Evolutionary conservation across 2,329 filamentous ascomycete genomes (phyloP).

Genomic region (Paecilomyces dactylethromorphus): DNA sequence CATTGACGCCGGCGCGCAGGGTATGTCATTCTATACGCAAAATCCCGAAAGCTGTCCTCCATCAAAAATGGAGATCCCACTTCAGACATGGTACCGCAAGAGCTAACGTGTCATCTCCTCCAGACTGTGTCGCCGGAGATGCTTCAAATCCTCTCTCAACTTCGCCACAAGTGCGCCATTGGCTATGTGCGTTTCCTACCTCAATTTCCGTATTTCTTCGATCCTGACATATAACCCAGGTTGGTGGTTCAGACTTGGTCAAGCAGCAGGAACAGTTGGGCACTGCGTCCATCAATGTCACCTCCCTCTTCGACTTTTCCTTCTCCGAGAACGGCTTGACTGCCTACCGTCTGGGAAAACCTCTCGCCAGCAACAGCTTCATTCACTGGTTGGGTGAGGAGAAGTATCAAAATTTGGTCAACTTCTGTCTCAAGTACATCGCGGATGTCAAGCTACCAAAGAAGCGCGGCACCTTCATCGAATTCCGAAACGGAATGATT

Average conservation of each 20-base stretch:
- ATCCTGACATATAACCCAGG: slow-evolving; percentile 23
- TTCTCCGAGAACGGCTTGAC: slow-evolving; percentile 96
- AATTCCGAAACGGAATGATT: slow-evolving; percentile 62
- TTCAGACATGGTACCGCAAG: background rate
- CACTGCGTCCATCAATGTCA: slow-evolving; percentile 61
- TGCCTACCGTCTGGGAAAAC: slow-evolving; percentile 74
- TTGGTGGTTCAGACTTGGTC: slow-evolving; percentile 82
- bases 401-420: slow-evolving; percentile 57
- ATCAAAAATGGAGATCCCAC: background rate
- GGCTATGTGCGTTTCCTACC: slow-evolving; percentile 54
- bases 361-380: slow-evolving; percentile 74
- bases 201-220: background rate
- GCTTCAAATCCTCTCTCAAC: slow-evolving; percentile 67
- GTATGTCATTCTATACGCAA: slow-evolving; percentile 44
- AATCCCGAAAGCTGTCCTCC: background rate
- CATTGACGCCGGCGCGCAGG: slow-evolving; percentile 73
- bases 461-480: slow-evolving; percentile 61
- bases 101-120: slow-evolving; percentile 1
- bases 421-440: slow-evolving; percentile 55
- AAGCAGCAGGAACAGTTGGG: slow-evolving; percentile 98
- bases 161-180: slow-evolving; percentile 83
- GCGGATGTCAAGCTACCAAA: slow-evolving; percentile 55
- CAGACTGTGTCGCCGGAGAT: slow-evolving; percentile 72
- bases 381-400: slow-evolving; percentile 87
- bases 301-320: slow-evolving; percentile 89